phyloP scores from a whole-genome alignment of 352 stramenopile species.

The Phytopythium aichiense region DNA sequence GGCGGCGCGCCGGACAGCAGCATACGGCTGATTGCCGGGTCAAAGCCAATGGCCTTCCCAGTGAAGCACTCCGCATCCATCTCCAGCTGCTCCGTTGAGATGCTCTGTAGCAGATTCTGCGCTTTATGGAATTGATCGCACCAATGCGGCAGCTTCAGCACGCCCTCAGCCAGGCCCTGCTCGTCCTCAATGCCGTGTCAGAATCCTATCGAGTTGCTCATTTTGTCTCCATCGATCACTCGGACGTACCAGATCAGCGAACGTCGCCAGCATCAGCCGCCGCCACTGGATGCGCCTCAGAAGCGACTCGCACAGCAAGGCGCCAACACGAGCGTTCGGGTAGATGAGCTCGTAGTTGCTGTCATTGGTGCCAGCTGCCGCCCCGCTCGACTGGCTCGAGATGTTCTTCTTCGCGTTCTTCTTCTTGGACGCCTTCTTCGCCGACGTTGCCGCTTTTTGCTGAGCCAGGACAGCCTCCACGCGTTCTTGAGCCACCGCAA shows the following conservation, averaged over 20 bases:
- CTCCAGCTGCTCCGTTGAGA: slow-evolving; percentile 61
- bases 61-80: slow-evolving; percentile 61
- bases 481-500: slow-evolving; percentile 41
- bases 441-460: slow-evolving; percentile 31
- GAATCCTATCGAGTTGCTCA: not conserved
- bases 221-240: not conserved
- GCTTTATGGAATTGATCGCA: slow-evolving; percentile 36
- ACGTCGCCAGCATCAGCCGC: slow-evolving; percentile 38
- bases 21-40: slow-evolving; percentile 67
- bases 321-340: slow-evolving; percentile 42
- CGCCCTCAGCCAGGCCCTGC: slow-evolving; percentile 38
- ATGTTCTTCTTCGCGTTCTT: slow-evolving; percentile 41
- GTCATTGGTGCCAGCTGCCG: not conserved
- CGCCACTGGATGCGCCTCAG: slow-evolving; percentile 56
- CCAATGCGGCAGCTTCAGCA: slow-evolving; percentile 35
- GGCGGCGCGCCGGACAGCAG: slow-evolving; percentile 66
- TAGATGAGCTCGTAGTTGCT: slow-evolving; percentile 38
- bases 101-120: slow-evolving; percentile 33
- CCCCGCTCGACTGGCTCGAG: not conserved
- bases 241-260: slow-evolving; percentile 24
- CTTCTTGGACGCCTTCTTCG: slow-evolving; percentile 66
- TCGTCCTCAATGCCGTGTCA: not conserved
- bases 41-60: slow-evolving; percentile 69
- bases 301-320: slow-evolving; percentile 56
- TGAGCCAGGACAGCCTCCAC: slow-evolving; percentile 36